Percentiles rank a stretch among this genome's conserved stretches.
Evolutionary conservation across 371 early-diverging fungal species (phyloP).

Genomic region (Rhizopus delemar): DNA sequence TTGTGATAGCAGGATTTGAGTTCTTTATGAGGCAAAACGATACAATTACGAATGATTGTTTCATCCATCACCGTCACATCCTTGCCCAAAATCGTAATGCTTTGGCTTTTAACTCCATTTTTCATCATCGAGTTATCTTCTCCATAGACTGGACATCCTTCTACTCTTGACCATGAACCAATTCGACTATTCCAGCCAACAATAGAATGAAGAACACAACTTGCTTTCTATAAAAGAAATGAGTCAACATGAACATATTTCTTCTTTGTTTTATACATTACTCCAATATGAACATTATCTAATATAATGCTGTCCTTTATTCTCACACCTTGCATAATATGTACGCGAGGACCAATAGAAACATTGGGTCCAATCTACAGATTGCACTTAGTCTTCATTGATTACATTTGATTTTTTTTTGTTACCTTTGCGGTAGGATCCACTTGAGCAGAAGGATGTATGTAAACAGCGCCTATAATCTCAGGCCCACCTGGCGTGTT

Average conservation of each 20-base stretch:
- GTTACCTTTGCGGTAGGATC: constrained; percentile 82
- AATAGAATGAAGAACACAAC: constrained; percentile 88
- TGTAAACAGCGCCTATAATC: constrained; percentile 88
- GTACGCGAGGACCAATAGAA: constrained; percentile 90
- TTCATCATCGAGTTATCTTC: constrained; percentile 70
- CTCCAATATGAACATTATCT: constrained; percentile 89
- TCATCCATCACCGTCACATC: constrained; percentile 89
- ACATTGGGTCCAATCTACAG: constrained; percentile 89
- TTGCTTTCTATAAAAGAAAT: constrained; percentile 43
- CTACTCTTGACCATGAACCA: constrained; percentile 92
- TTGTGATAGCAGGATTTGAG: constrained; percentile 85
- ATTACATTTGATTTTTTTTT: constrained; percentile 1
- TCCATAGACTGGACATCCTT: constrained; percentile 73
- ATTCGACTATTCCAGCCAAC: constrained; percentile 96
- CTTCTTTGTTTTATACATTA: constrained; percentile 39
- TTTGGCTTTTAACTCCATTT: constrained; percentile 91
- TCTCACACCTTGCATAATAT: constrained; percentile 92
- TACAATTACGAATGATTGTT: constrained; percentile 89
- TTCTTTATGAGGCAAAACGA: constrained; percentile 96
- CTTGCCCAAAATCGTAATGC: constrained; percentile 89
- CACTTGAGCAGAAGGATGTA: constrained; percentile 90
- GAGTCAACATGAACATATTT: constrained; percentile 22
- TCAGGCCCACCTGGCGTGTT: constrained; percentile 62
- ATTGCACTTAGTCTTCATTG: no score
- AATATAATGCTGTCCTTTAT: constrained; percentile 94